Evolutionary conservation across 1,284 basidiomycete species (phyloP).

Genomic region (Volvariella volvacea): DNA sequence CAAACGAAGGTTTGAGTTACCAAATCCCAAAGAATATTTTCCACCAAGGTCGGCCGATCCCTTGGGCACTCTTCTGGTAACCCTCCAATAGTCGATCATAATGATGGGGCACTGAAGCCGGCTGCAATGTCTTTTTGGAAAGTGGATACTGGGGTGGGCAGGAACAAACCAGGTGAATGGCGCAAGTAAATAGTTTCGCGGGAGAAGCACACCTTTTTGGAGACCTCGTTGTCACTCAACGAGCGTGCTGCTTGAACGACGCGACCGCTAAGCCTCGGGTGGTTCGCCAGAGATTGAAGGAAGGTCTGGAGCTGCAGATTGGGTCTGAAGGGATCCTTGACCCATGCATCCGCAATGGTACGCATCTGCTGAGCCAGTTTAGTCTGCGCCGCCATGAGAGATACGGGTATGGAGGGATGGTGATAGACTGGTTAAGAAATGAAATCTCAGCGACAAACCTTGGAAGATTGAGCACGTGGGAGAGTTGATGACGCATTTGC

Average conservation of each 20-base stretch:
- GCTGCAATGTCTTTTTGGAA: slow-evolving; percentile 53
- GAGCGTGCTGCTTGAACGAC: slow-evolving; percentile 52
- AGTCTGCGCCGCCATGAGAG: slow-evolving; percentile 25
- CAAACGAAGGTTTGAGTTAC: slow-evolving; percentile 27
- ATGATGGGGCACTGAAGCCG: slow-evolving; percentile 62
- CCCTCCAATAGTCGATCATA: slow-evolving; percentile 67
- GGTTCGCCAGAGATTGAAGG: slow-evolving; percentile 54
- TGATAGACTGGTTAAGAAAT: background rate
- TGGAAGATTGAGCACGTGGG: background rate
- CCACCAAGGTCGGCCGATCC: slow-evolving; percentile 75
- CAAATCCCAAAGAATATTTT: slow-evolving; percentile 72
- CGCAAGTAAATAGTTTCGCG: slow-evolving; percentile 16
- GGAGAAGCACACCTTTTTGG: slow-evolving; percentile 45
- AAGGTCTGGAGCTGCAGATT: slow-evolving; percentile 65
- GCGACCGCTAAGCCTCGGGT: slow-evolving; percentile 55
- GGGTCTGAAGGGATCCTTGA: slow-evolving; percentile 64
- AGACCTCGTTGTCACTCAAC: slow-evolving; percentile 45
- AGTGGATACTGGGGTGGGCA: slow-evolving; percentile 48
- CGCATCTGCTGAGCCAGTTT: slow-evolving; percentile 44
- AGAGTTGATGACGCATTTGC: background rate
- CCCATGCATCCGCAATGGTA: slow-evolving; percentile 51
- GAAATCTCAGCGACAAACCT: background rate
- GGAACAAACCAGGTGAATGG: slow-evolving; percentile 11
- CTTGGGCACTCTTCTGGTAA: slow-evolving; percentile 63
- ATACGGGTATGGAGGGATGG: slow-evolving; percentile 7